Evolutionary conservation across 495 filamentous ascomycete species (phyloP).

Genomic region (Hypomontagnella submonticulosa): DNA sequence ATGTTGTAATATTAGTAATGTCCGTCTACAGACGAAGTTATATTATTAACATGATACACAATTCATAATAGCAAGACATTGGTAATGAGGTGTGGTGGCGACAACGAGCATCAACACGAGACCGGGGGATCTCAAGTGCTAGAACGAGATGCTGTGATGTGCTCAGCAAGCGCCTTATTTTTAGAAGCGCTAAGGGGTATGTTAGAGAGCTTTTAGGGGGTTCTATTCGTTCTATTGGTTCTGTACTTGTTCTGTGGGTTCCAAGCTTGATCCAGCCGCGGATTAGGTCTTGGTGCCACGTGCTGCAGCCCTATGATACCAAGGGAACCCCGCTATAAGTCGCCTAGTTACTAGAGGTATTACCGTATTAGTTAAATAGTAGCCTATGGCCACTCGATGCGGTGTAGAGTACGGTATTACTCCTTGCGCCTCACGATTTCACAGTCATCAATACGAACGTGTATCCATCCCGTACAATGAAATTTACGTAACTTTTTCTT

Average conservation of each 20-base stretch:
- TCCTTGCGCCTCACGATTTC: no score
- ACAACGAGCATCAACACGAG: not conserved
- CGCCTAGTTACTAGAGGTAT: conserved; percentile 1
- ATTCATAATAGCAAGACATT: no score
- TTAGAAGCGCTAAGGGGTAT: conserved; percentile 20
- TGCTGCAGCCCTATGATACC: conserved; percentile 37
- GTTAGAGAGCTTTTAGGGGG: not conserved
- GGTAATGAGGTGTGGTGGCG: not conserved
- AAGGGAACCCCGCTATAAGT: not conserved
- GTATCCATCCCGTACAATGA: not conserved
- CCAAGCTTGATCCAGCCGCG: no score
- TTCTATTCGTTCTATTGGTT: conserved; percentile 5
- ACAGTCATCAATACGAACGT: not conserved
- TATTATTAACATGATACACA: no score
- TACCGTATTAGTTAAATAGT: no score
- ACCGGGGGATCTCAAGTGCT: not conserved
- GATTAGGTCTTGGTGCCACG: conserved; percentile 15
- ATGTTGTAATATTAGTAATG: not conserved
- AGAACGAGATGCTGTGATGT: no score
- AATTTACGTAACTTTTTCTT: conserved; percentile 5
- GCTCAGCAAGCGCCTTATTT: conserved; percentile 23
- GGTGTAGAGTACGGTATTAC: no score
- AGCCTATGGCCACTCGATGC: no score
- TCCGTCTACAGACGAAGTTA: no score
- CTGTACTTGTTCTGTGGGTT: no score